phyloP scores from a whole-genome alignment of 495 filamentous ascomycete genomes.

The Tuber borchii region DNA sequence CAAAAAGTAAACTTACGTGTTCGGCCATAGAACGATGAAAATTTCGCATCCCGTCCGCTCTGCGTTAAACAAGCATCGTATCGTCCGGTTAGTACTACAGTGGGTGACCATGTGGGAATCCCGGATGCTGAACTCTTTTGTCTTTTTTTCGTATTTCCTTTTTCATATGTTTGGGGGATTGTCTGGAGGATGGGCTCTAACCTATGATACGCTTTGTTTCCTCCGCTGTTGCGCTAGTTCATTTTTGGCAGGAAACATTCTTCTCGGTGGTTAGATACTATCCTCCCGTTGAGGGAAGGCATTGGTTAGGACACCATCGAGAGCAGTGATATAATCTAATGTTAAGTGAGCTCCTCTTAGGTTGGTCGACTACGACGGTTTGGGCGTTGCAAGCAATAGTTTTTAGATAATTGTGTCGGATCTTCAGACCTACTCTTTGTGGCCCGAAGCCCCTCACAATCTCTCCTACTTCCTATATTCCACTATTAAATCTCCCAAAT shows the following conservation, averaged over 20 bases:
- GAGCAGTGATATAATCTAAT: background rate
- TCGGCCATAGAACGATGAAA: constrained; percentile 4
- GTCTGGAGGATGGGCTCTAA: background rate
- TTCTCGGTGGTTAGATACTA: background rate
- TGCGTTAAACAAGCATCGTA: background rate
- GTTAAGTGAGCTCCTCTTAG: background rate
- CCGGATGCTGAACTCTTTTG: constrained; percentile 4
- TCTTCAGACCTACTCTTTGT: background rate
- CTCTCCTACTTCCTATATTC: background rate
- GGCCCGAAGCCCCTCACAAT: background rate
- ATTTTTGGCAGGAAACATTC: background rate
- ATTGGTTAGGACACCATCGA: background rate
- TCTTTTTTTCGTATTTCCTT: background rate
- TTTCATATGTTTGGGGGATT: background rate
- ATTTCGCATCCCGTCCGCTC: constrained; percentile 1
- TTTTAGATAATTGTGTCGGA: background rate
- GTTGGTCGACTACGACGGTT: background rate
- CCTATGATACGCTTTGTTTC: background rate
- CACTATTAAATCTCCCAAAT: background rate
- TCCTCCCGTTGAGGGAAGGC: background rate
- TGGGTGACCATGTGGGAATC: constrained; percentile 13
- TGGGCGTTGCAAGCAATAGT: background rate
- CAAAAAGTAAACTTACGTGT: background rate
- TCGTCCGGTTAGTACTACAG: constrained; percentile 12
- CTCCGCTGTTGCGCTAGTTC: background rate